Evolutionary conservation across 2,329 filamentous ascomycete species (phyloP).

Genomic region (Aureobasidium sp.): DNA sequence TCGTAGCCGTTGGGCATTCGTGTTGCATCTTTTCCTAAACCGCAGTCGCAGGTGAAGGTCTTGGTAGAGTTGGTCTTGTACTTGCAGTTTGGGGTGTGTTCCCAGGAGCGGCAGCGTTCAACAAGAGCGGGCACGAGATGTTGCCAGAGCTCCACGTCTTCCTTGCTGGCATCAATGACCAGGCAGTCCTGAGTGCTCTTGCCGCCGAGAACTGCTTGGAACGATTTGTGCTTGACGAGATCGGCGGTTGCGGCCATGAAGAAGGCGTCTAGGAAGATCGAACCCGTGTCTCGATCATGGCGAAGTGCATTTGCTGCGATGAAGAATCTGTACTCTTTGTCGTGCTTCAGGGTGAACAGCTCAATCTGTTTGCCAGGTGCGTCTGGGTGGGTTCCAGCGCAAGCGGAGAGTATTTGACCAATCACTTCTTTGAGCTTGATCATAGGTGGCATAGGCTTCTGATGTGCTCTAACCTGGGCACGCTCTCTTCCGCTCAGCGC

Average conservation of each 20-base stretch:
- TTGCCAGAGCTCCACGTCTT: slow-evolving; percentile 27
- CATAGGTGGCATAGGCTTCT: neutral
- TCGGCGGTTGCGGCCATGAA: slow-evolving; percentile 22
- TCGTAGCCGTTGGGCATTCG: neutral
- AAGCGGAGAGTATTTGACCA: neutral
- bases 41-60: slow-evolving; percentile 26
- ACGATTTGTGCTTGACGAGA: slow-evolving; percentile 6
- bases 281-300: slow-evolving; percentile 27
- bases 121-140: slow-evolving; percentile 24
- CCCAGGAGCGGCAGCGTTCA: slow-evolving; percentile 33
- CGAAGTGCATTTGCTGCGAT: slow-evolving; percentile 23
- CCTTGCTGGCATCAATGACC: neutral
- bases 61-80: slow-evolving; percentile 18
- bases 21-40: slow-evolving; percentile 18
- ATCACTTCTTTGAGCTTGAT: slow-evolving; percentile 12
- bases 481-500: neutral
- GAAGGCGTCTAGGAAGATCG: slow-evolving; percentile 27
- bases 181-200: neutral
- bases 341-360: neutral
- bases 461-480: neutral
- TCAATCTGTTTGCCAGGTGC: neutral
- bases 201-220: neutral
- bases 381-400: neutral
- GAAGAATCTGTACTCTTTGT: slow-evolving; percentile 14
- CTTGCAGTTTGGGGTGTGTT: slow-evolving; percentile 27